Percentiles rank a stretch among this genome's conserved stretches.
These are phyloP conservation scores for Fusarium sororula DNA, from an alignment of 2,329 filamentous ascomycete genomes.

Conservation along the genomic window DNA sequence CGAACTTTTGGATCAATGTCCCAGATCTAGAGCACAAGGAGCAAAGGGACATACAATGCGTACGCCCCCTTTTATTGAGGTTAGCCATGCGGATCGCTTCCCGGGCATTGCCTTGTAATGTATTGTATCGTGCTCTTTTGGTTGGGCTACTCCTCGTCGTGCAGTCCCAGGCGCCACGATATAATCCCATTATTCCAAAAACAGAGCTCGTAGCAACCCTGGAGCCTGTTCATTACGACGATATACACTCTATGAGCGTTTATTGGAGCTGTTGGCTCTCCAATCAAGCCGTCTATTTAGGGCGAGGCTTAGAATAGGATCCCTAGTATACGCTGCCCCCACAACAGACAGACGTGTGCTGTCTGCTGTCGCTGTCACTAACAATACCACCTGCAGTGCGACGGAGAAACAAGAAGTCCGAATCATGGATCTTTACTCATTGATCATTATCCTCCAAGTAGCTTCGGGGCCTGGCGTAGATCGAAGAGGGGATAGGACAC, in stretches of 20 bases:
- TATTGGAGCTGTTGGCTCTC: constrained; percentile 15
- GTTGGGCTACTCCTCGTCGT: background rate
- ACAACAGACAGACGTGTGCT: constrained; percentile 13
- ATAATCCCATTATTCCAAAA: constrained; percentile 2
- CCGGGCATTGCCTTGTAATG: background rate
- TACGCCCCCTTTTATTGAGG: constrained; percentile 9
- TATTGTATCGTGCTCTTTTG: background rate
- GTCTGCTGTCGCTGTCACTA: constrained; percentile 26
- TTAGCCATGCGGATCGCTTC: background rate
- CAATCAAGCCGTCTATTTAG: constrained; percentile 2
- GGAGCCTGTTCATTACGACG: background rate
- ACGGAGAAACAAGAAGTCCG: constrained; percentile 30
- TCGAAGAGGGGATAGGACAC: constrained; percentile 1
- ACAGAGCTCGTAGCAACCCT: constrained; percentile 5
- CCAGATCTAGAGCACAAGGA: constrained; percentile 34
- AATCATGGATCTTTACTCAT: constrained; percentile 2
- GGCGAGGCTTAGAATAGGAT: constrained; percentile 28
- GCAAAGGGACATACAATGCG: background rate
- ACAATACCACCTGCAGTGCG: constrained; percentile 37
- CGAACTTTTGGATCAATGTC: constrained; percentile 41
- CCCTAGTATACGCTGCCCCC: constrained; percentile 25
- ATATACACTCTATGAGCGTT: background rate
- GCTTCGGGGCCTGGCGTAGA: constrained; percentile 22
- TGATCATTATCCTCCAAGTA: background rate
- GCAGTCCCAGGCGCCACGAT: constrained; percentile 17